phyloP scores from a whole-genome alignment of 352 stramenopile genomes.

The Lagenidium giganteum region DNA sequence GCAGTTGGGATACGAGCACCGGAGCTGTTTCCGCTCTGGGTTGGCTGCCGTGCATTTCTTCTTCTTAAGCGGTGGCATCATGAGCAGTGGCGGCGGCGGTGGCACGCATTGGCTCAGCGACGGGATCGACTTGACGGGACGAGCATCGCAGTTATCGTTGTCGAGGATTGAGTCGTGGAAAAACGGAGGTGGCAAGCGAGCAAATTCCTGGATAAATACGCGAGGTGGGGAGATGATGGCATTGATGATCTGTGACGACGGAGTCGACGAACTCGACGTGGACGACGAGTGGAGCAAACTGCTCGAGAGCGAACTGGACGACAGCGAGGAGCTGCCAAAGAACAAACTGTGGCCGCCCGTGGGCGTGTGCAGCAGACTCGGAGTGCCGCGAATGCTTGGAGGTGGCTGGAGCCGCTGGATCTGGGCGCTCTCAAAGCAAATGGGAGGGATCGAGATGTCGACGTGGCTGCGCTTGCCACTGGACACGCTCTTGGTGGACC shows the following conservation, averaged over 20 bases:
- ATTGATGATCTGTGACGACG: constrained; percentile 57
- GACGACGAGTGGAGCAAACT: constrained; percentile 28
- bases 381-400: too few species aligned
- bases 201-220: constrained; percentile 77
- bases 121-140: constrained; percentile 12
- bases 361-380: too few species aligned
- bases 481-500: constrained; percentile 32
- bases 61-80: constrained; percentile 75
- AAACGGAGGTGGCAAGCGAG: constrained; percentile 50
- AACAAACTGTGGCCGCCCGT: too few species aligned
- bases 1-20: constrained; percentile 72
- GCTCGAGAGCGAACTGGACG: constrained; percentile 35
- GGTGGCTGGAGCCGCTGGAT: constrained; percentile 49
- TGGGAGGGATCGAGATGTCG: constrained; percentile 65
- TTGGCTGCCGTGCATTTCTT: constrained; percentile 27
- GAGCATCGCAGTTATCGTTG: constrained; percentile 17
- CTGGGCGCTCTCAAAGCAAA: constrained; percentile 62
- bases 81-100: constrained; percentile 56
- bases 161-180: constrained; percentile 44
- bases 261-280: too few species aligned
- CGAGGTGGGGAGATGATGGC: constrained; percentile 67
- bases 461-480: constrained; percentile 44
- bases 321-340: too few species aligned
- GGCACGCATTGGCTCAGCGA: constrained; percentile 54
- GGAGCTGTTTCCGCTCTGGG: constrained; percentile 55